Percentiles rank a stretch among this genome's conserved stretches.
Evolutionary conservation across 1,284 basidiomycete genomes (phyloP).

Genomic region (Irpex sp.): DNA sequence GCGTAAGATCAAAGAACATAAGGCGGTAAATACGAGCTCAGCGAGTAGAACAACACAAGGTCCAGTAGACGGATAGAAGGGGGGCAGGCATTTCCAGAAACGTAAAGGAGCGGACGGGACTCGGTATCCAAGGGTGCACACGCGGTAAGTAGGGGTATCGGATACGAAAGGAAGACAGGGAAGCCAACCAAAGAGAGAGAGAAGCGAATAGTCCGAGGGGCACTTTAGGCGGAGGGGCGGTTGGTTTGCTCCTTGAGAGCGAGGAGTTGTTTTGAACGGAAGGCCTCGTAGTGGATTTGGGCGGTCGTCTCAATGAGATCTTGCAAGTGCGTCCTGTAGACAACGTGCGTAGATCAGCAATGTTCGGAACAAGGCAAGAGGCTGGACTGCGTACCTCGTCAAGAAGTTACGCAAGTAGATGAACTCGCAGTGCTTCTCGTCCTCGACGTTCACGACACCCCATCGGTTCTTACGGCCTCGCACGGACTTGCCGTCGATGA

Average conservation of each 20-base stretch:
- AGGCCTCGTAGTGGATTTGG: slow-evolving; percentile 99
- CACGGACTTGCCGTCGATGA: slow-evolving; percentile 94
- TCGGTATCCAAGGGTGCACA: slow-evolving; percentile 3
- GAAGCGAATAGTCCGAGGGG: not conserved
- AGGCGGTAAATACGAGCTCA: slow-evolving; percentile 9
- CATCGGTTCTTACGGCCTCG: slow-evolving; percentile 96
- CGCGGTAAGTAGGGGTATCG: slow-evolving; percentile 11
- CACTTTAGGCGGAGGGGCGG: slow-evolving; percentile 21
- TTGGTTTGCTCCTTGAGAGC: slow-evolving; percentile 78
- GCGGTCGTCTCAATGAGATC: slow-evolving; percentile 99
- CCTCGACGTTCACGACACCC: slow-evolving; percentile 98
- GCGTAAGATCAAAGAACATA: not conserved
- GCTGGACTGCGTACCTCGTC: slow-evolving; percentile 55
- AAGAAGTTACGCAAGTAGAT: slow-evolving; percentile 96
- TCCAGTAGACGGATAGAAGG: slow-evolving; percentile 5
- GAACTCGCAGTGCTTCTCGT: slow-evolving; percentile 97
- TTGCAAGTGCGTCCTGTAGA: slow-evolving; percentile 86
- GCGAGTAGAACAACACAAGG: slow-evolving; percentile 10
- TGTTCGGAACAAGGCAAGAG: not conserved
- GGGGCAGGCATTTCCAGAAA: slow-evolving; percentile 4
- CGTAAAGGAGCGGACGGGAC: slow-evolving; percentile 9
- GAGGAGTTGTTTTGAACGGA: slow-evolving; percentile 95
- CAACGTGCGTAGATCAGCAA: not conserved
- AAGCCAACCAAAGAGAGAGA: slow-evolving; percentile 1
- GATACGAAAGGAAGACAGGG: not conserved